Percentiles rank a stretch among this genome's conserved stretches.
Evolutionary conservation across 2,329 filamentous ascomycete species (phyloP).

Genomic region (Diaporthe destruens): DNA sequence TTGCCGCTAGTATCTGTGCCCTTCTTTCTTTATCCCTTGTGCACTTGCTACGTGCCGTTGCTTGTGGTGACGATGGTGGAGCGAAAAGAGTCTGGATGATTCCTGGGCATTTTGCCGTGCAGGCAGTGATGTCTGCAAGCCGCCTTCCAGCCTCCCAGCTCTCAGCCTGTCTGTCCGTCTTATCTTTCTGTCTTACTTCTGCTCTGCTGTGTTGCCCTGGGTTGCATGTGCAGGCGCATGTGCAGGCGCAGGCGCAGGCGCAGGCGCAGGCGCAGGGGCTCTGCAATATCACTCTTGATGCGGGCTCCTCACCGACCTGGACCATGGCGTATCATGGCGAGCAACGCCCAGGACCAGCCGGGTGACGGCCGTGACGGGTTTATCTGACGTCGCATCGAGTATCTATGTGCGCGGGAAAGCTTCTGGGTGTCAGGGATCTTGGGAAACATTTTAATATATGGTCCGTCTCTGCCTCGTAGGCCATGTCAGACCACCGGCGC

Average conservation of each 20-base stretch:
- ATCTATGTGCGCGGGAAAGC: constrained; percentile 23
- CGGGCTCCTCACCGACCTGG: constrained; percentile 21
- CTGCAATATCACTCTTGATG: constrained; percentile 23
- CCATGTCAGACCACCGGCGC: constrained; percentile 1
- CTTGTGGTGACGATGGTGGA: constrained; percentile 5
- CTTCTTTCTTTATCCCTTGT: background rate
- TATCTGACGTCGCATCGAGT: constrained; percentile 24
- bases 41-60: constrained; percentile 4
- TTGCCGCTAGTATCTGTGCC: background rate
- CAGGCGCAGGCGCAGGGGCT: background rate
- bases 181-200: constrained; percentile 16
- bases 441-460: constrained; percentile 3
- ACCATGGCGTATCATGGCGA: constrained; percentile 15
- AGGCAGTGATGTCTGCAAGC: background rate
- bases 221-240: background rate
- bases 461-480: background rate
- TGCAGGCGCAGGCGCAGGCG: background rate
- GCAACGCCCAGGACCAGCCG: background rate
- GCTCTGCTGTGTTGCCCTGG: background rate
- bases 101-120: background rate
- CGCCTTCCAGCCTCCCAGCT: background rate
- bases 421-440: constrained; percentile 11
- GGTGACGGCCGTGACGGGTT: background rate
- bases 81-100: constrained; percentile 8
- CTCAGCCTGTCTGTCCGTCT: background rate